Conservation (phyloP, 2,329 filamentous ascomycete species). For the Seiridium cupressi region DNA sequence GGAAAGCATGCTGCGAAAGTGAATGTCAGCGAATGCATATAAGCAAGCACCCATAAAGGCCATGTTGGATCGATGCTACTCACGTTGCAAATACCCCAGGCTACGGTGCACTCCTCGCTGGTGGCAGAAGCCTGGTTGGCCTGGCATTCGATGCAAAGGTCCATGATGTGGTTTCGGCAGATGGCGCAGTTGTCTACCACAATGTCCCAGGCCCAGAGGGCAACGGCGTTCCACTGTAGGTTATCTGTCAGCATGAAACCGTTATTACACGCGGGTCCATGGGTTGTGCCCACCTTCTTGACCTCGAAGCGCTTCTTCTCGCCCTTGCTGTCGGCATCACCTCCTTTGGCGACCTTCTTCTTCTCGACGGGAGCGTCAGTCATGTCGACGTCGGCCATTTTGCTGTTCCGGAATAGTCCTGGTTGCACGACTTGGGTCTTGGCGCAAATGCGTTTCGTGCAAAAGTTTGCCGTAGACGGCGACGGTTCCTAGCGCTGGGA, state of each 20-base stretch:
- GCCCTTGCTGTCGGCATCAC: slow-evolving; percentile 46
- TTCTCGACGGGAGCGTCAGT: slow-evolving; percentile 69
- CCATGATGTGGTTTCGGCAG: slow-evolving; percentile 99
- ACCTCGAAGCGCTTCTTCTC: slow-evolving; percentile 98
- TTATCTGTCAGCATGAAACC: slow-evolving; percentile 11
- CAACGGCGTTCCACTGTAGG: slow-evolving; percentile 91
- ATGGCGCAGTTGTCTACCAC: slow-evolving; percentile 99
- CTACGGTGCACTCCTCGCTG: slow-evolving; percentile 96
- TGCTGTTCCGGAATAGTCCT: slow-evolving; percentile 10
- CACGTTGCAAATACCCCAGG: slow-evolving; percentile 99
- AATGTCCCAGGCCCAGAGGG: slow-evolving; percentile 99
- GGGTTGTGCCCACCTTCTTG: slow-evolving; percentile 72
- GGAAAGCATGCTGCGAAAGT: slow-evolving; percentile 81
- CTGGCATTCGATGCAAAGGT: slow-evolving; percentile 98
- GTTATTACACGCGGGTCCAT: too few species aligned
- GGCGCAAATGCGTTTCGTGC: too few species aligned
- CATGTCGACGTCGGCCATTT: slow-evolving; percentile 97
- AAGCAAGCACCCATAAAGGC: slow-evolving; percentile 24
- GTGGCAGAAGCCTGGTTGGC: slow-evolving; percentile 97
- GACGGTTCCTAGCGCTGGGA: too few species aligned
- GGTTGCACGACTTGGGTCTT: not conserved
- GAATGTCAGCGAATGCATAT: slow-evolving; percentile 17
- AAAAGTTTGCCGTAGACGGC: too few species aligned
- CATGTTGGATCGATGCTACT: slow-evolving; percentile 34
- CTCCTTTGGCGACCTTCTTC: slow-evolving; percentile 41